Conservation (phyloP, 805 yeast species). For the Millerago galiae region DNA sequence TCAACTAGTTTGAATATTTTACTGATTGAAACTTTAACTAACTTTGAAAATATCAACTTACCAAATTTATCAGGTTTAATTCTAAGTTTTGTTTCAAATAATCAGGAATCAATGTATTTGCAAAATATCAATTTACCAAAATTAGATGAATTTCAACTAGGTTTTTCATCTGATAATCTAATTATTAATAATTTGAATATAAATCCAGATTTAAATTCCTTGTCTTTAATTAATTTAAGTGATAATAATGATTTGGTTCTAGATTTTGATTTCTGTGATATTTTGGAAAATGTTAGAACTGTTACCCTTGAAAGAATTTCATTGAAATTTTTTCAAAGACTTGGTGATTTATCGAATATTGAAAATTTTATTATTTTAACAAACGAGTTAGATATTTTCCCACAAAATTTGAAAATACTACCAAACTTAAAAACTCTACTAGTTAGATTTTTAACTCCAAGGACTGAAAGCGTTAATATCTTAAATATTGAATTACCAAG, state of each 20-base stretch:
- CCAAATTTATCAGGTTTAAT: too few species aligned
- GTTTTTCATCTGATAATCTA: neutral
- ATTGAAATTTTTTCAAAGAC: neutral
- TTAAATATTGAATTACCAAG: neutral
- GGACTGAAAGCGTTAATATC: neutral
- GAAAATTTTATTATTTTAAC: neutral
- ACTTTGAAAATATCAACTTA: too few species aligned
- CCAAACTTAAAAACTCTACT: neutral
- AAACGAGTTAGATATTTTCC: neutral
- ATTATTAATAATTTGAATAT: too few species aligned
- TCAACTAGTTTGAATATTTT: too few species aligned
- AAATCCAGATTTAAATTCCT: neutral
- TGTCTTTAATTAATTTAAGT: neutral
- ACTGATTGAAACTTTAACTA: too few species aligned
- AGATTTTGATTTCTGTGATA: too few species aligned
- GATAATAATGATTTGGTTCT: neutral
- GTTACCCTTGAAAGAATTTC: neutral
- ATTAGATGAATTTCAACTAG: neutral
- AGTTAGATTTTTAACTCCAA: neutral
- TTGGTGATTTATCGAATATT: neutral
- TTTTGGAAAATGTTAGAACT: neutral
- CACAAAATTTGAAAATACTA: neutral
- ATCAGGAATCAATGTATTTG: neutral
- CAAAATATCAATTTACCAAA: neutral
- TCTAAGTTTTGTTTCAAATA: neutral